These are phyloP conservation scores for Syncephalastrum contaminatum DNA, from an alignment of 371 early-diverging fungal species.

Conservation along the genomic window DNA sequence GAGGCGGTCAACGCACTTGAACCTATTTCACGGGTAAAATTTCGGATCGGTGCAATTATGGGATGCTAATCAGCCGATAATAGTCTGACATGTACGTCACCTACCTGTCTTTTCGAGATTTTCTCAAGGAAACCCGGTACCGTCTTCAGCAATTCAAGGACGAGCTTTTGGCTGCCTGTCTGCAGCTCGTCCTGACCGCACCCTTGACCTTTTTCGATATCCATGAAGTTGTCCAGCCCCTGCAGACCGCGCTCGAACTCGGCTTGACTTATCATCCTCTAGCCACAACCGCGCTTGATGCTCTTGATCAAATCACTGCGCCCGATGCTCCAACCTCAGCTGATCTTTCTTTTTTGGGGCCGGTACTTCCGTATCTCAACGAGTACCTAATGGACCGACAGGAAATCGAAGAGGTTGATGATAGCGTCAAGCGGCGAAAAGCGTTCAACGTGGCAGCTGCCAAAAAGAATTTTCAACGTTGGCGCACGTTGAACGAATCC, in stretches of 20 bases:
- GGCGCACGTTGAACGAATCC: too few relatives aligned
- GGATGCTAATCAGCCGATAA: neutral
- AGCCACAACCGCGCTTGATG: slow-evolving; percentile 62
- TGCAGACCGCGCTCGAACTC: slow-evolving; percentile 62
- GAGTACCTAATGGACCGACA: slow-evolving; percentile 67
- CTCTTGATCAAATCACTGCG: slow-evolving; percentile 58
- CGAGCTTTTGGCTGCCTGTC: slow-evolving; percentile 71
- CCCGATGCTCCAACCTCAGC: slow-evolving; percentile 21
- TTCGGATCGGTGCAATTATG: neutral
- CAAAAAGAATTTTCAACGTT: too few relatives aligned
- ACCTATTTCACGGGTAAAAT: slow-evolving; percentile 2
- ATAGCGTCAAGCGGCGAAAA: too few relatives aligned
- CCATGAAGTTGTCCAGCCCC: slow-evolving; percentile 47
- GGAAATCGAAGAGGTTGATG: slow-evolving; percentile 17
- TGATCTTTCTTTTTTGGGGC: slow-evolving; percentile 11
- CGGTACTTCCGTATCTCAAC: slow-evolving; percentile 61
- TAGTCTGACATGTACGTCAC: slow-evolving; percentile 22
- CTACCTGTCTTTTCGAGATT: slow-evolving; percentile 48
- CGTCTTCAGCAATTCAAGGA: slow-evolving; percentile 73
- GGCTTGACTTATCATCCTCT: slow-evolving; percentile 72
- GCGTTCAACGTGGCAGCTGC: too few relatives aligned
- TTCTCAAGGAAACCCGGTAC: slow-evolving; percentile 59
- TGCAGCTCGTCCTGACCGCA: slow-evolving; percentile 61
- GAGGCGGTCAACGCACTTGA: slow-evolving; percentile 1
- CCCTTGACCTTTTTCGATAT: slow-evolving; percentile 62